Evolutionary conservation across 2,329 filamentous ascomycete genomes (phyloP), one percentile per base, ranked within the genome.

Genomic region (Cladophialophora yegresii): DNA sequence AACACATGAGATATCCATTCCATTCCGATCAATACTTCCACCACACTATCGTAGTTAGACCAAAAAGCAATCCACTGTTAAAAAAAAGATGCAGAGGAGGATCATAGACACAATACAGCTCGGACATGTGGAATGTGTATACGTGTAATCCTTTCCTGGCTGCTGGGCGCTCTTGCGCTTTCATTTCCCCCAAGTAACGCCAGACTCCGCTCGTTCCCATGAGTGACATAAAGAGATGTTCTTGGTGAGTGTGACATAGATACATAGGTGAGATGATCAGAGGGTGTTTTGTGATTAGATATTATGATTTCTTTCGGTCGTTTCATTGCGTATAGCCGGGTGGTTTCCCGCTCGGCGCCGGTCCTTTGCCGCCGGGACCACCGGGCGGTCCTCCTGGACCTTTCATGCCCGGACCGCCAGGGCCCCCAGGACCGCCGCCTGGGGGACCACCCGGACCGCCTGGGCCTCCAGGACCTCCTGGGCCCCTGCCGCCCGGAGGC

Each of bases 181-280:
- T 33, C 58, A 61, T 51, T 60, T 58, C 56, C 51, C 20, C 20
- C 51, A 9, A 26, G 12, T 62, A 66, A 68, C 66, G 66, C 66
- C 66, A n/a, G 30, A 26, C 63, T 45, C 64, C 66, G 66, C 64
- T 68, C 61, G 64, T 68, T 68, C 58, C 65, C 62, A 67, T 67
- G 63, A 61, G n/a, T 62, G 55, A 68, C 61, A 64, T 66, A 66
- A 55, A 54, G 60, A 58, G 64, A 61, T 28, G 50, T n/a, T 61
- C 45, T 59, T 49, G 45, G 30, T 26, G 20, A 62, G 50, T n/a
- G 59, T 61, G 62, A 54, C 64, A 66, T 65, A 68, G 64, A 68
- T 66, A 66, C 66, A 68, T n/a, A n/a, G n/a, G n/a, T n/a, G 61
- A 45, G 49, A 30, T 51, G 49, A 30, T 61, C 49, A 16, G 33